Evolutionary conservation across 2,329 filamentous ascomycete genomes (phyloP).

Genomic region (Coniochaeta sp.): DNA sequence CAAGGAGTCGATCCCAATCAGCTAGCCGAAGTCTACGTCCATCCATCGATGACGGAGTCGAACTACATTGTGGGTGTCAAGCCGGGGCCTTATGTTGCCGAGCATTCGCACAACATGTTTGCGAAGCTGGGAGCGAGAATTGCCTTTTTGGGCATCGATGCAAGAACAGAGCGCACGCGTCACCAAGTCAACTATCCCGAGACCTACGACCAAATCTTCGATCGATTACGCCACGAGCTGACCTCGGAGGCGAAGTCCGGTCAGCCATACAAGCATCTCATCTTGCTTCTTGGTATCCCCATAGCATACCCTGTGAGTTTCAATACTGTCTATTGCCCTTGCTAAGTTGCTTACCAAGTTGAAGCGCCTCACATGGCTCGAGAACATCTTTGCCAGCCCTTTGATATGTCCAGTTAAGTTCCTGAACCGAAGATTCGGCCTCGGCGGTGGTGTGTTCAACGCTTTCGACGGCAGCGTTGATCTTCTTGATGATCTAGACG

Average conservation of each 20-base stretch:
- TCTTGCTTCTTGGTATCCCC: constrained; percentile 80
- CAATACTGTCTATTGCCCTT: neutral
- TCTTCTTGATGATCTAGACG: constrained; percentile 85
- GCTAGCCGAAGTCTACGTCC: constrained; percentile 66
- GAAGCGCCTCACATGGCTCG: constrained; percentile 88
- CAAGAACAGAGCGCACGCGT: constrained; percentile 81
- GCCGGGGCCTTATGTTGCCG: constrained; percentile 82
- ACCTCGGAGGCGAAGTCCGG: constrained; percentile 55
- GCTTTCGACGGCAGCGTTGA: constrained; percentile 91
- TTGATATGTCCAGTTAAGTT: constrained; percentile 84
- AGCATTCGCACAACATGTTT: constrained; percentile 82
- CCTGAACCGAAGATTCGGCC: constrained; percentile 81
- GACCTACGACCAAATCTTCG: constrained; percentile 80
- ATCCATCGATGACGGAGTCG: constrained; percentile 45
- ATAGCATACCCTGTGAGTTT: constrained; percentile 68
- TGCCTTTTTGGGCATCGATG: constrained; percentile 83
- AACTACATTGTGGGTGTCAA: constrained; percentile 73
- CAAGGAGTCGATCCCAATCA: constrained; percentile 63
- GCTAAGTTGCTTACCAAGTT: constrained; percentile 1
- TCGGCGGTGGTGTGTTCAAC: constrained; percentile 83
- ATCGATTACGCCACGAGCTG: constrained; percentile 65
- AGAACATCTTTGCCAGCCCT: constrained; percentile 83
- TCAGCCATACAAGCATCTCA: constrained; percentile 78
- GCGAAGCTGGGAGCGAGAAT: constrained; percentile 75
- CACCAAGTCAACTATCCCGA: constrained; percentile 93